Percentiles rank a stretch among this genome's conserved stretches.
Conservation (phyloP, 2,329 filamentous ascomycete genomes). For the Diaporthe ilicicola region DNA sequence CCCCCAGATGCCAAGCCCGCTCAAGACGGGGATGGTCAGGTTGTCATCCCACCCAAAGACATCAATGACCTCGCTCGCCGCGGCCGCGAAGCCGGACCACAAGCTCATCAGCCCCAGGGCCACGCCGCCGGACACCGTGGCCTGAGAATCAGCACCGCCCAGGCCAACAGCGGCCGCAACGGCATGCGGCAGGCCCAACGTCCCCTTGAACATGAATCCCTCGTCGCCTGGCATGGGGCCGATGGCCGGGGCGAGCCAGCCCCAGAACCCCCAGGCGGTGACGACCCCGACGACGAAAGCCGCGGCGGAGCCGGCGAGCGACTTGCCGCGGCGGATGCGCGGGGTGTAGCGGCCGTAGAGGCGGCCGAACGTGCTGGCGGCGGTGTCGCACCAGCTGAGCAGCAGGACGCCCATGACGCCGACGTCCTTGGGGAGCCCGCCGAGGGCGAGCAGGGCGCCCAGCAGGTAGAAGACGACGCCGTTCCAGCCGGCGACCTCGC, state of each 20-base stretch:
- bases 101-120: constrained; percentile 85
- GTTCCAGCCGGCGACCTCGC: constrained; percentile 92
- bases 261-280: constrained; percentile 89
- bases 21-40: constrained; percentile 92
- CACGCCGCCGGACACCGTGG: constrained; percentile 72
- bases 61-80: constrained; percentile 89
- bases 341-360: constrained; percentile 91
- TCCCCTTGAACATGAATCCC: constrained; percentile 82
- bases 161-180: constrained; percentile 69
- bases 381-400: constrained; percentile 97
- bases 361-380: constrained; percentile 92
- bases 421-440: constrained; percentile 91
- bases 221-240: constrained; percentile 76
- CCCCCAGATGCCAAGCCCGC: constrained; percentile 86
- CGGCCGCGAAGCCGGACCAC: constrained; percentile 88
- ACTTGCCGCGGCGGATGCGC: constrained; percentile 86
- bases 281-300: constrained; percentile 84
- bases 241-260: constrained; percentile 76
- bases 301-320: constrained; percentile 85
- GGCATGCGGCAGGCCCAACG: constrained; percentile 72
- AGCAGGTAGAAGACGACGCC: constrained; percentile 97
- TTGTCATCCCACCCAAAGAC: constrained; percentile 97
- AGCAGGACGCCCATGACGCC: constrained; percentile 89
- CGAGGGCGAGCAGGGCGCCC: constrained; percentile 85
- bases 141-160: no score